Base-by-base conservation (phyloP, 345 rosid species). In the Salix dunnii region DNA sequence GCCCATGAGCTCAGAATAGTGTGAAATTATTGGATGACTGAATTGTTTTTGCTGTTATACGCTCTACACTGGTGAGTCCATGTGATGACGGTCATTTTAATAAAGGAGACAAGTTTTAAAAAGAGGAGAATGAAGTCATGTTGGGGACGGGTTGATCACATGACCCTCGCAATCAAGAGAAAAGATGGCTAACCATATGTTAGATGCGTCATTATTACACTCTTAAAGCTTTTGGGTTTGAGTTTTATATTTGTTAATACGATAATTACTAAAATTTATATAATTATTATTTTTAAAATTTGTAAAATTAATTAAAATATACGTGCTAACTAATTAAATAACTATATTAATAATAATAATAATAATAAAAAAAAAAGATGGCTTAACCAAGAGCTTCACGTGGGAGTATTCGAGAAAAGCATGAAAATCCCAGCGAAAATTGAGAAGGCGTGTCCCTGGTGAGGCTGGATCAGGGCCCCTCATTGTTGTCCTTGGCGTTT, bases 51-150 rank as follows among this genome's bases (percentile, higher is more conserved):
- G 18, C 11, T 53, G 35, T 67, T 76, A 36, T 40, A 40, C 36
- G 68, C 17, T 65, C 70, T 43, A 38, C 38, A 77, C 82, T 75
- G 86, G 80, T 81, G 75, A 85, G 80, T 79, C 86, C 88, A 84
- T 75, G 86, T 78, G 86, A 72, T 28, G 78, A 35, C 43, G 73
- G 73, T 20, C 72, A 73, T 62, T 82, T 81, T 43, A 30, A 71
- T 48, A 28, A 53, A 76, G 75, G 25, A 73, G 76, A 76, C 67
- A 58, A 76, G 35, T 55, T 65, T 33, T 58, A 43, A 36, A 46
- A 68, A 48, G 68, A 28, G 11, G 36, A 12, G 62, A 36, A 40
- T 27, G 68, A 67, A 40, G 70, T 62, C 82, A 63, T 58, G 81
- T 76, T 82, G 53, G 77, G 18, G 80, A 76, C 68, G 81, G 72